Conservation (phyloP, 345 rosid species). For the Stellera chamaejasme region DNA sequence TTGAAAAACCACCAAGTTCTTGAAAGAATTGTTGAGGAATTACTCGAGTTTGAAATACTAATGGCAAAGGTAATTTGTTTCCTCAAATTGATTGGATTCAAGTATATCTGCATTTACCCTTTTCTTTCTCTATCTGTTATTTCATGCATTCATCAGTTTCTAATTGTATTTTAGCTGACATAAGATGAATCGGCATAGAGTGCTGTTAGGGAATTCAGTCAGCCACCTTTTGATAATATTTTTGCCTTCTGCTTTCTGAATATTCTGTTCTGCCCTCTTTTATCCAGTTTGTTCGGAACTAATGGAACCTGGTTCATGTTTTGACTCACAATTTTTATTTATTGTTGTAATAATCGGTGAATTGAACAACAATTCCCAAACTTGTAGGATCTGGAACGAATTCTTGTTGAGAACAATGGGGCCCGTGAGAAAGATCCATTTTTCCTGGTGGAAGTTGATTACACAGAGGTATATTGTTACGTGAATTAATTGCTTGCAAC, state of each 20-base stretch:
- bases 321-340: background rate
- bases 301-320: background rate
- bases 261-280: slow-evolving; percentile 4
- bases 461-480: slow-evolving; percentile 37
- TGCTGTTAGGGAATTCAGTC: no score
- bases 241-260: no score
- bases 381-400: slow-evolving; percentile 71
- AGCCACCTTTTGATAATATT: no score
- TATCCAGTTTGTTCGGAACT: background rate
- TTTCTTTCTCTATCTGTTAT: no score
- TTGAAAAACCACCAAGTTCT: slow-evolving; percentile 60
- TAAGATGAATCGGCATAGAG: no score
- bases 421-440: slow-evolving; percentile 75
- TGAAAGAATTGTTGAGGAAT: slow-evolving; percentile 80
- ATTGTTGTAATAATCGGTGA: no score
- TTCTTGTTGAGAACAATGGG: slow-evolving; percentile 52
- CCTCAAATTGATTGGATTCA: no score
- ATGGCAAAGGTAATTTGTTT: slow-evolving; percentile 59
- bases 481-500: no score
- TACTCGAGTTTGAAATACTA: slow-evolving; percentile 80
- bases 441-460: slow-evolving; percentile 37
- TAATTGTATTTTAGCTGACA: no score
- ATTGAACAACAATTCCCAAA: no score
- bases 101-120: no score
- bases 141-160: no score